These are phyloP conservation scores for Alternaria novae-zelandiae DNA, from an alignment of 2,329 filamentous ascomycete genomes.

Conservation along the genomic window DNA sequence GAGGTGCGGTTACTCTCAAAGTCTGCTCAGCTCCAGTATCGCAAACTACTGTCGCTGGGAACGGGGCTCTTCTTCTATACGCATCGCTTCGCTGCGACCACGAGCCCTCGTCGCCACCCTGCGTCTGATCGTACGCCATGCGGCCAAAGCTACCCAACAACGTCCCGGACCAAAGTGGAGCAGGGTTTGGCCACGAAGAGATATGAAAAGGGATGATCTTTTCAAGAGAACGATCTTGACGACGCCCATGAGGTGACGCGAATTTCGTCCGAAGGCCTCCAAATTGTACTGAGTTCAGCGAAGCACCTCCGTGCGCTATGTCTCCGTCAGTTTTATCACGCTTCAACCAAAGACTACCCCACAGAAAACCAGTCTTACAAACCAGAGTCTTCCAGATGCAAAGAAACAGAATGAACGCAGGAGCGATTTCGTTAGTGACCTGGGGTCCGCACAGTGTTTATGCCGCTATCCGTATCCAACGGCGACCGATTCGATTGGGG, in stretches of 20 bases:
- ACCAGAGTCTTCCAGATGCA: background rate
- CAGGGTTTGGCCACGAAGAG: background rate
- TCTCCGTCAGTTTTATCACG: background rate
- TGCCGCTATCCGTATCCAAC: background rate
- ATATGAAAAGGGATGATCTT: background rate
- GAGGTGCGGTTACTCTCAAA: background rate
- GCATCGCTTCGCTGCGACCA: background rate
- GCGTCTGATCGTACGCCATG: conserved; percentile 4
- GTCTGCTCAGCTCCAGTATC: background rate
- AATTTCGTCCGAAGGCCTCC: background rate
- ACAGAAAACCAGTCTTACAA: background rate
- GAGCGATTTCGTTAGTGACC: background rate
- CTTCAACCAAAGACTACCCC: background rate
- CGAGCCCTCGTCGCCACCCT: background rate
- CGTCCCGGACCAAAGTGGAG: background rate
- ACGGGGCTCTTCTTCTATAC: background rate
- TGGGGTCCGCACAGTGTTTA: background rate
- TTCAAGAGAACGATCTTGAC: background rate
- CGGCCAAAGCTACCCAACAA: background rate
- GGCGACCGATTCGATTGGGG: background rate
- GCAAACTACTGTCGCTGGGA: background rate
- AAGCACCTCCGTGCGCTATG: background rate
- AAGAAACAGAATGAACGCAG: background rate
- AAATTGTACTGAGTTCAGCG: background rate
- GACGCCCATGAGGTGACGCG: background rate